Evolutionary conservation across 176 grass and related monocot species (phyloP).

Genomic region (Calamus simplicifolius): DNA sequence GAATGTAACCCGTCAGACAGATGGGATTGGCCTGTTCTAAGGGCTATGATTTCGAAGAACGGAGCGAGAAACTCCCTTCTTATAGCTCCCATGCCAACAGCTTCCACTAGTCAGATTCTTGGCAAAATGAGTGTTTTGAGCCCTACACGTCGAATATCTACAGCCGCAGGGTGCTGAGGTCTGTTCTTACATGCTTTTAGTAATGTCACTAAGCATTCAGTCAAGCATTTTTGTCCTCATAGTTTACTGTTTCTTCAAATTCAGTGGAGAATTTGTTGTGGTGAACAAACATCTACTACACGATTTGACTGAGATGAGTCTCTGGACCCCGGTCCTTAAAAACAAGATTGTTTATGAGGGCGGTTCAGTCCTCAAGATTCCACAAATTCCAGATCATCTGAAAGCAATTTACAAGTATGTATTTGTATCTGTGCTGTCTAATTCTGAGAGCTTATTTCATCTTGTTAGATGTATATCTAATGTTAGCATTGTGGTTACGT

Average conservation of each 20-base stretch:
- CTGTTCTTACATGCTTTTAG: constrained; percentile 21
- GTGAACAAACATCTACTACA: constrained; percentile 99
- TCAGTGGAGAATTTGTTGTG: constrained; percentile 93
- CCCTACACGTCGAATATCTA: constrained; percentile 91
- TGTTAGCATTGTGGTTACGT: constrained; percentile 12
- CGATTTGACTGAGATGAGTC: constrained; percentile 90
- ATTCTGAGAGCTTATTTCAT: neutral
- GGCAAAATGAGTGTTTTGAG: constrained; percentile 96
- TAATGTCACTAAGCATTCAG: neutral
- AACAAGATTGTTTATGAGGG: constrained; percentile 91
- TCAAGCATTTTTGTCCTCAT: neutral
- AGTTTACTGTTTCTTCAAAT: constrained; percentile 15
- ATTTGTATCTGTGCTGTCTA: neutral
- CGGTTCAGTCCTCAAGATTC: constrained; percentile 78
- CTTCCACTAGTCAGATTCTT: constrained; percentile 98
- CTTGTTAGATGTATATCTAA: neutral
- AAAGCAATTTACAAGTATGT: constrained; percentile 96
- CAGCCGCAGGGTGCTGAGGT: constrained; percentile 75
- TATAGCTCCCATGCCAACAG: constrained; percentile 97
- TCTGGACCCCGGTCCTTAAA: constrained; percentile 79
- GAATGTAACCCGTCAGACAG: constrained; percentile 59
- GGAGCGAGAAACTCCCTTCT: constrained; percentile 94
- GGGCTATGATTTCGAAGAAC: constrained; percentile 61
- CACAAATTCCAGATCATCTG: constrained; percentile 71
- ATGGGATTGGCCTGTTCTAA: constrained; percentile 75